Base-by-base conservation (phyloP, 345 rosid genomes). In the Linum lewisii region DNA sequence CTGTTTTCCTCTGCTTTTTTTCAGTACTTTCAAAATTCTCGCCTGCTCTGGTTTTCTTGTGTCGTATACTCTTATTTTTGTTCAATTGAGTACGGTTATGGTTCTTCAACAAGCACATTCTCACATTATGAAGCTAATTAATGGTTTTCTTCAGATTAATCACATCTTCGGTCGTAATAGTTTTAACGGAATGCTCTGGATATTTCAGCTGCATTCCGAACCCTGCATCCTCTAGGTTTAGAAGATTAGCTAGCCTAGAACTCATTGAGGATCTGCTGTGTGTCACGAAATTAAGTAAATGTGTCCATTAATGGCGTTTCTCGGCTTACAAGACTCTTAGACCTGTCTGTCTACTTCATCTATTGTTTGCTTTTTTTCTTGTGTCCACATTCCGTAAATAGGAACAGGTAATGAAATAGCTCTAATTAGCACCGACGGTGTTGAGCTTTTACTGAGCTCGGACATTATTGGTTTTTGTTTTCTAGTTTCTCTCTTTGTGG, bases 251-350 rank as follows among this genome's bases (percentile, higher is more conserved):
- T 23, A 67, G 67, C 73, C 73, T 52, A 26, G 50, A 51, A 8
- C 18, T 42, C 24, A 13, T n/a, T 50, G 20, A 3, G 18, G 32
- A 24, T 23, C 47, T 24, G 25, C 59, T 52, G 58, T 45, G 45
- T 62, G 61, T 20, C 61, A 18, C 18, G 24, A 3, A 64, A 20
- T 55, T 21, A 44, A 54, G 18, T 6, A n/a, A n/a, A 45, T 42
- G 51, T 44, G 65, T 52, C 58, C 77, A 55, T 58, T 58, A 54
- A 63, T 63, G 47, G 13, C 6, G 51, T 21, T 60, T 54, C 55
- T 32, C 5, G 34, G 34, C 57, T 42, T 11, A 0, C 34, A 4
- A 44, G 34, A 24, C 32, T 44, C 14, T 26, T 15, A 22, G 34
- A 34, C 47, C 18, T 47, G 32, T 14, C 50, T 37, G 24, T 11